A percentile compares a stretch with the other conserved stretches of the same genome.
These are phyloP conservation scores for Castanea mollissima DNA, from an alignment of 306 rosid genomes.

Conservation along the genomic window DNA sequence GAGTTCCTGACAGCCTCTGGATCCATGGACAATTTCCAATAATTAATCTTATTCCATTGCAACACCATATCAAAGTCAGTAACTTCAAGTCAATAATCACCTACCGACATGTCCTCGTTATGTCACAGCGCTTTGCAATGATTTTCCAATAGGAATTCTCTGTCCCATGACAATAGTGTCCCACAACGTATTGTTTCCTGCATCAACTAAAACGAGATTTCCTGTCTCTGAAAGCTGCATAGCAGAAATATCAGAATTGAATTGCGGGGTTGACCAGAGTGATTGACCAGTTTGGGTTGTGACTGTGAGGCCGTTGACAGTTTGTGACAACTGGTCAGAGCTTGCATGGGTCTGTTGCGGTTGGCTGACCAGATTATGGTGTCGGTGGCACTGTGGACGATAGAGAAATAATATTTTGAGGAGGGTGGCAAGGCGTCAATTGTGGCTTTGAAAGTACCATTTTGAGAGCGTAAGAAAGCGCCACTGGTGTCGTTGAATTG, in stretches of 20 bases:
- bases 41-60: conserved; percentile 68
- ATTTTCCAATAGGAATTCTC: conserved; percentile 43
- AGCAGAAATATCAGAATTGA: conserved; percentile 40
- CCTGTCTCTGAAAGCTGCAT: conserved; percentile 63
- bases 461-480: conserved; percentile 60
- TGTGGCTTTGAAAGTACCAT: conserved; percentile 60
- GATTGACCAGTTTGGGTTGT: conserved; percentile 26
- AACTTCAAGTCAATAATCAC: conserved; percentile 40
- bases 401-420: conserved; percentile 37
- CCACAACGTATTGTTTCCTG: conserved; percentile 65
- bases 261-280: conserved; percentile 67
- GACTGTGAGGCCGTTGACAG: conserved; percentile 45
- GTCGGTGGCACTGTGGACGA: conserved; percentile 63
- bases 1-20: conserved; percentile 38
- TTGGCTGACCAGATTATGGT: conserved; percentile 82
- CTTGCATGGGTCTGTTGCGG: conserved; percentile 47
- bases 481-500: conserved; percentile 22
- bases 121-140: conserved; percentile 42
- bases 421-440: conserved; percentile 41
- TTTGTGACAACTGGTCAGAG: conserved; percentile 49
- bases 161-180: conserved; percentile 80
- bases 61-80: conserved; percentile 51
- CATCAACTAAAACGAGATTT: conserved; percentile 65
- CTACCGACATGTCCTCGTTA: conserved; percentile 46
- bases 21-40: conserved; percentile 71